These are phyloP conservation scores for Zygosaccharomyces gambellarensis DNA, from an alignment of 805 yeast genomes.

Conservation along the genomic window DNA sequence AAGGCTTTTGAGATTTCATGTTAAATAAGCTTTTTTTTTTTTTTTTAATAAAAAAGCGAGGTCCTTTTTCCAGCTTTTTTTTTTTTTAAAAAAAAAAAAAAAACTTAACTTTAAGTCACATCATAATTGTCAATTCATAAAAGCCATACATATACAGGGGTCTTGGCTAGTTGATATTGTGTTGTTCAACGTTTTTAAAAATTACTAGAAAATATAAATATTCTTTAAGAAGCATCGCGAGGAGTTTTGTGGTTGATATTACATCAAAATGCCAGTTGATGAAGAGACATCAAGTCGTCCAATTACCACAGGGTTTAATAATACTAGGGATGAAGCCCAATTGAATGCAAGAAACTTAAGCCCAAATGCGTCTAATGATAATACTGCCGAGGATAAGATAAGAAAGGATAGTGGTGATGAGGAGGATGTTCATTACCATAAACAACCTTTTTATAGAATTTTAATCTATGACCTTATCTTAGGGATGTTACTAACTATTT, in stretches of 20 bases:
- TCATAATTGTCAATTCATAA: neutral
- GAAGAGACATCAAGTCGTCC: neutral
- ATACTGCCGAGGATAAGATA: neutral
- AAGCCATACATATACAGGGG: neutral
- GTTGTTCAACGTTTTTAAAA: neutral
- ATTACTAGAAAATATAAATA: neutral
- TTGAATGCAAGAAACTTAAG: neutral
- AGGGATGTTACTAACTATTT: conserved; percentile 46
- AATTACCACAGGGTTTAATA: neutral
- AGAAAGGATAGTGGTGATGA: neutral
- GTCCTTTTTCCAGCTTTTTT: neutral
- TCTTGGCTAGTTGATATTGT: neutral
- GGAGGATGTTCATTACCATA: conserved; percentile 29
- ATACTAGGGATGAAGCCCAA: neutral
- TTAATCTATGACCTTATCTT: conserved; percentile 48
- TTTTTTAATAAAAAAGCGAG: neutral
- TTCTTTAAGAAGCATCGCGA: neutral
- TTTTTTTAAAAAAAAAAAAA: no score
- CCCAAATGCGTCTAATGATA: neutral
- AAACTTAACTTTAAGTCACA: neutral
- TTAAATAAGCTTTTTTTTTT: neutral
- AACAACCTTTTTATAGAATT: conserved; percentile 37
- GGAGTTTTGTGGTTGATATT: neutral
- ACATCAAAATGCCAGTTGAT: neutral
- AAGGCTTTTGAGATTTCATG: neutral